These are phyloP conservation scores for Amylocystis lapponica DNA, from an alignment of 768 basidiomycete genomes.

Conservation along the genomic window DNA sequence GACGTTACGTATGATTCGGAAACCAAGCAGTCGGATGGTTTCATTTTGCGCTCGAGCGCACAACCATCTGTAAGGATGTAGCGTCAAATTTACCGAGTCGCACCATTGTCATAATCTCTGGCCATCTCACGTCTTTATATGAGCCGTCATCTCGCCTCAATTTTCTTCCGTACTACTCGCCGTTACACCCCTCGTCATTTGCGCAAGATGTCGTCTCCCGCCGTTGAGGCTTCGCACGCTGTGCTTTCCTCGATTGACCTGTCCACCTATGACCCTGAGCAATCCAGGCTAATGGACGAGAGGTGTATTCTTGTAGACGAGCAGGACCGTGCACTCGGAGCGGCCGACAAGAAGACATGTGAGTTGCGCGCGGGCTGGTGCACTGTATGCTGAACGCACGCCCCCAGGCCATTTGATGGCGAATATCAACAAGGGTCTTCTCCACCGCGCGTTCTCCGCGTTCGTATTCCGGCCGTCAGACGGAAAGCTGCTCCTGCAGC, in stretches of 20 bases:
- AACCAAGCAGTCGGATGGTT: too few relatives aligned
- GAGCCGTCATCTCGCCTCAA: slow-evolving; percentile 10
- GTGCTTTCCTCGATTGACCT: slow-evolving; percentile 73
- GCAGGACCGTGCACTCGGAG: slow-evolving; percentile 77
- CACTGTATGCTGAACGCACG: neutral
- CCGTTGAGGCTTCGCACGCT: slow-evolving; percentile 54
- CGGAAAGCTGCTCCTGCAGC: slow-evolving; percentile 90
- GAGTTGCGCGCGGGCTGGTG: slow-evolving; percentile 24
- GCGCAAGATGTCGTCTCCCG: slow-evolving; percentile 41
- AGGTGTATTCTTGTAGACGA: slow-evolving; percentile 89
- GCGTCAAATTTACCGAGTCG: slow-evolving; percentile 11
- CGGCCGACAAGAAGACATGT: slow-evolving; percentile 97
- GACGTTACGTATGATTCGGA: too few relatives aligned
- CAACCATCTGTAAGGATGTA: too few relatives aligned
- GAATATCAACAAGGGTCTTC: slow-evolving; percentile 88
- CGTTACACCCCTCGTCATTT: too few relatives aligned
- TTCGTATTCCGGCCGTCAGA: slow-evolving; percentile 95
- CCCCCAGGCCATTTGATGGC: slow-evolving; percentile 92
- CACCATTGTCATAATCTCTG: slow-evolving; percentile 5
- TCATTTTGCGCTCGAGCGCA: too few relatives aligned
- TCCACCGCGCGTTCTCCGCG: slow-evolving; percentile 97
- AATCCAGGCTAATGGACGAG: slow-evolving; percentile 95
- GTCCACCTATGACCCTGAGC: slow-evolving; percentile 83
- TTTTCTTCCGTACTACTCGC: slow-evolving; percentile 27
- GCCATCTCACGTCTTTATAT: slow-evolving; percentile 9